phyloP scores from a whole-genome alignment of 1,284 basidiomycete species.

The Gomphus sp. region DNA sequence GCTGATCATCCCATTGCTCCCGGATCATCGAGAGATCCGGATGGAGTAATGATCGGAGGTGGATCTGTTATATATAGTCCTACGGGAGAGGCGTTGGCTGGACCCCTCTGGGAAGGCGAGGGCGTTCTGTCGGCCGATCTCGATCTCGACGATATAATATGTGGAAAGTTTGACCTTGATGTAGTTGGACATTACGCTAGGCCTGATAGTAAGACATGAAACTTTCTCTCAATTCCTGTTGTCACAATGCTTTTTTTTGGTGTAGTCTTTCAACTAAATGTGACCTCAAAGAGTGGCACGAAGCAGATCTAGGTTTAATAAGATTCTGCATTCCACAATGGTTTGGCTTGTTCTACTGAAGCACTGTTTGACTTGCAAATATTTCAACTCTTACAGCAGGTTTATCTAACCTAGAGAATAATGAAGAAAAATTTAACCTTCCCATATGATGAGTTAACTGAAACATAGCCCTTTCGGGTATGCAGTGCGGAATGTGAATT shows the following conservation, averaged over 20 bases:
- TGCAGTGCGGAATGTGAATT: too few species aligned
- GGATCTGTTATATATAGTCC: constrained; percentile 64
- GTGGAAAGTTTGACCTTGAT: constrained; percentile 70
- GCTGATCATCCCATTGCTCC: constrained; percentile 40
- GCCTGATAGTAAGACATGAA: constrained; percentile 44
- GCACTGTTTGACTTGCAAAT: too few species aligned
- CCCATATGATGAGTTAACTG: too few species aligned
- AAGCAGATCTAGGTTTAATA: not conserved
- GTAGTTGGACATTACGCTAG: constrained; percentile 62
- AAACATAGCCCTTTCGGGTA: too few species aligned
- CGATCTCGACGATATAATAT: constrained; percentile 48
- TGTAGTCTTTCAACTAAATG: constrained; percentile 3
- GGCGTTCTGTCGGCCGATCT: constrained; percentile 58
- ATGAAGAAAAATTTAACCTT: too few species aligned
- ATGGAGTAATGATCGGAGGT: constrained; percentile 58
- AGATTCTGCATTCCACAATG: not conserved
- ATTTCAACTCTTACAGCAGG: too few species aligned
- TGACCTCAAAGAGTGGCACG: not conserved
- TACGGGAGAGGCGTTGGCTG: constrained; percentile 57
- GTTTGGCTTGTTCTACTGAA: not conserved
- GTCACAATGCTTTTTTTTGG: not conserved
- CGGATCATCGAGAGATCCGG: constrained; percentile 29
- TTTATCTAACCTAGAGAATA: too few species aligned
- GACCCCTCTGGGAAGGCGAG: constrained; percentile 51
- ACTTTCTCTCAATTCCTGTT: not conserved